Conservation (phyloP, 139 green algal genomes). For the Ettlia oleoabundans region DNA sequence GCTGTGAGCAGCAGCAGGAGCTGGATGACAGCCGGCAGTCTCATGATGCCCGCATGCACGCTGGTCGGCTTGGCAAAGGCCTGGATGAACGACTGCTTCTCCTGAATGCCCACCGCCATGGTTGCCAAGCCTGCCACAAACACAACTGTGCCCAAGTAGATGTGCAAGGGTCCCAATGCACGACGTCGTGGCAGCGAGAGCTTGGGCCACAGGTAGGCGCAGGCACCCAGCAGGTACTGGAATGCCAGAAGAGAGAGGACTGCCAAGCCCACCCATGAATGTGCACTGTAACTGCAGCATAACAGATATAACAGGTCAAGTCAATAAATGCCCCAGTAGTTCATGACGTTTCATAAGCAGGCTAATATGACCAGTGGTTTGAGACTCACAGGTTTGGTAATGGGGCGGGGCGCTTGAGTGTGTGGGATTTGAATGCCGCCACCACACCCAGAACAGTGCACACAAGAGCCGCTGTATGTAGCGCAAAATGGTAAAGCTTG, state of each 20-base stretch:
- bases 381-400: conserved; percentile 69
- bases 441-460: conserved; percentile 46
- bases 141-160: conserved; percentile 43
- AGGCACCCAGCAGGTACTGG: conserved; percentile 44
- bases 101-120: conserved; percentile 62
- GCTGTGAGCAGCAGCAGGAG: conserved; percentile 45
- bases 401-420: conserved; percentile 60
- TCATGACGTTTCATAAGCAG: no score
- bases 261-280: conserved; percentile 51
- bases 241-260: conserved; percentile 35
- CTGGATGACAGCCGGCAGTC: conserved; percentile 45
- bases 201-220: conserved; percentile 50
- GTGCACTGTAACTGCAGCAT: conserved; percentile 40
- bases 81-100: conserved; percentile 71
- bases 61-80: conserved; percentile 41
- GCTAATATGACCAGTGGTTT: neutral
- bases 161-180: conserved; percentile 46
- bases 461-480: conserved; percentile 50
- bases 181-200: conserved; percentile 3
- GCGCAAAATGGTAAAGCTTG: conserved; percentile 65
- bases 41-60: conserved; percentile 34
- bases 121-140: conserved; percentile 47
- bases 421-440: conserved; percentile 70
- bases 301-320: neutral
- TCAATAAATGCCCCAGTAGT: neutral